phyloP scores from a whole-genome alignment of 441 rosid genomes.

The Gossypium schwendimanii region DNA sequence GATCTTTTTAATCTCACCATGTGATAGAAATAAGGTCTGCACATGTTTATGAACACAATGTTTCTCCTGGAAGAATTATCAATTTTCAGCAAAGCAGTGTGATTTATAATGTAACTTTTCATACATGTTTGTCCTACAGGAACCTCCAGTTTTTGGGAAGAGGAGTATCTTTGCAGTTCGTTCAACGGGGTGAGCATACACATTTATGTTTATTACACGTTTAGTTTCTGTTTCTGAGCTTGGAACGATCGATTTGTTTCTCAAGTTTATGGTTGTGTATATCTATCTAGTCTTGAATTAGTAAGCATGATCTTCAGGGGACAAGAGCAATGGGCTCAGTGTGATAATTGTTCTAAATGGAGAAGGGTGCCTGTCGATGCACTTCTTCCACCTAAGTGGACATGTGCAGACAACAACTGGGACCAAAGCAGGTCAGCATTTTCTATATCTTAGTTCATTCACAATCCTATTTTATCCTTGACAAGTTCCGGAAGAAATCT shows the following conservation, averaged over 20 bases:
- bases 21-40: not conserved
- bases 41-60: not conserved
- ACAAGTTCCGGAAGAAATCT: not conserved
- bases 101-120: not conserved
- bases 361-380: constrained; percentile 53
- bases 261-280: constrained; percentile 1
- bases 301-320: constrained; percentile 38
- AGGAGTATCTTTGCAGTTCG: constrained; percentile 46
- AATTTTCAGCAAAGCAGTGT: not conserved
- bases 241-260: constrained; percentile 4
- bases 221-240: not conserved
- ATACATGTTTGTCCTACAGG: constrained; percentile 32
- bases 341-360: constrained; percentile 68
- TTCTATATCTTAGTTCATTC: not conserved
- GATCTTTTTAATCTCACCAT: not conserved
- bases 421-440: constrained; percentile 52
- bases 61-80: not conserved
- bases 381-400: constrained; percentile 62
- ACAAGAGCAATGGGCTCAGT: constrained; percentile 75
- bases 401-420: constrained; percentile 45
- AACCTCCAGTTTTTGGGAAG: constrained; percentile 74
- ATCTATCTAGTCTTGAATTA: constrained; percentile 15
- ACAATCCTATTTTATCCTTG: not conserved
- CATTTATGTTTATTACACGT: not conserved
- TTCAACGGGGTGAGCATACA: constrained; percentile 46